Percentiles rank a stretch among this genome's conserved stretches.
phyloP scores from a whole-genome alignment of 305 asterid species.

The Fraxinus floribunda region DNA sequence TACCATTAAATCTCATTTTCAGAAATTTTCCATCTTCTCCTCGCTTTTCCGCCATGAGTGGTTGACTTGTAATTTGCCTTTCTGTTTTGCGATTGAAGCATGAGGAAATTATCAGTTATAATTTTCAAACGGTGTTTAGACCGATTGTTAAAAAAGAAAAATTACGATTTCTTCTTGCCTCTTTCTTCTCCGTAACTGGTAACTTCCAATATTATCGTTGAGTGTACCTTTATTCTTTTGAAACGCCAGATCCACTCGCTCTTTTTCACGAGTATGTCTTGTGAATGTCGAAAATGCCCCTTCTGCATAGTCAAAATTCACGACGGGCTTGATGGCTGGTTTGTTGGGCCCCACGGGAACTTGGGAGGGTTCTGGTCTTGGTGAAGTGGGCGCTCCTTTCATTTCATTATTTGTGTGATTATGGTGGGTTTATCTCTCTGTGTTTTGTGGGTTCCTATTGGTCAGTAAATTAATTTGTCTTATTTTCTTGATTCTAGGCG shows the following conservation, averaged over 20 bases:
- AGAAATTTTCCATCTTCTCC: neutral
- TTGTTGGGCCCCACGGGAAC: neutral
- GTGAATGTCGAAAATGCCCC: neutral
- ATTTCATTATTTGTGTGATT: neutral
- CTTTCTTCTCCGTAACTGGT: neutral
- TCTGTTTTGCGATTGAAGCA: neutral
- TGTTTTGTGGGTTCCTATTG: neutral
- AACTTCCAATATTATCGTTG: neutral
- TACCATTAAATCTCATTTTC: neutral
- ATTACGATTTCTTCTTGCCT: neutral
- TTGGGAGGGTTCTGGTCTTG: neutral
- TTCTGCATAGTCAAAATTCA: neutral
- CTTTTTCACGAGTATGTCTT: neutral
- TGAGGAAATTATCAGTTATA: neutral
- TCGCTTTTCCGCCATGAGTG: neutral
- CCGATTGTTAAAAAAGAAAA: neutral
- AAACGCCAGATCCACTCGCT: neutral
- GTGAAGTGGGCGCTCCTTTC: neutral
- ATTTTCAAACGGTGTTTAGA: neutral
- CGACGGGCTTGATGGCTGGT: neutral
- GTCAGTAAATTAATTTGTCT: neutral
- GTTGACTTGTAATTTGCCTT: neutral
- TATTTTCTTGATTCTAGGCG: neutral
- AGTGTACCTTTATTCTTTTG: neutral
- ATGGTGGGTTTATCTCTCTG: neutral